Evolutionary conservation across 2,329 filamentous ascomycete genomes (phyloP).

Genomic region (Exophiala alcalophila): DNA sequence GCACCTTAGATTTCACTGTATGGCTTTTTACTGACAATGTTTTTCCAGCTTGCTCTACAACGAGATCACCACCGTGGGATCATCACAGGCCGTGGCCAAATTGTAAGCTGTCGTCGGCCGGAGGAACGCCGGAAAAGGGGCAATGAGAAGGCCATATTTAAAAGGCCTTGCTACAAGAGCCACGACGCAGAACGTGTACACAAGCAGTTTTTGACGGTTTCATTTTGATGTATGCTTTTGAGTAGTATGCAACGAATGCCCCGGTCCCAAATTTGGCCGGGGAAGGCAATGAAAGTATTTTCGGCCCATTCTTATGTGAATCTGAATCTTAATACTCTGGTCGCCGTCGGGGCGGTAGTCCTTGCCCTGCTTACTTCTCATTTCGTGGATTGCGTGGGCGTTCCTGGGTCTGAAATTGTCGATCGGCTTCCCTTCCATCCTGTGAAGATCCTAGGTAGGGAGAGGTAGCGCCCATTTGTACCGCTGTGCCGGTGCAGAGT

Average conservation of each 20-base stretch:
- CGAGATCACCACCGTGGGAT: slow-evolving; percentile 74
- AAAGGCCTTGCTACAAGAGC: not conserved
- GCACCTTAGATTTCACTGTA: slow-evolving; percentile 19
- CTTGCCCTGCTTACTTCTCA: too few species aligned
- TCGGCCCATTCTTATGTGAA: too few species aligned
- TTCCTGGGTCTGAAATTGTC: too few species aligned
- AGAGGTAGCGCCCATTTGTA: too few species aligned
- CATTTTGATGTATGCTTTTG: slow-evolving; percentile 16
- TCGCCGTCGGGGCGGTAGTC: too few species aligned
- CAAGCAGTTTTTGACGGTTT: too few species aligned
- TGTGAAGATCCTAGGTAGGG: too few species aligned
- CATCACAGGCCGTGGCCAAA: slow-evolving; percentile 55
- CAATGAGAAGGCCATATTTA: not conserved
- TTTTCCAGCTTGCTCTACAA: slow-evolving; percentile 73
- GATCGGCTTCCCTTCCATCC: too few species aligned
- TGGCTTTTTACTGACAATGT: slow-evolving; percentile 20
- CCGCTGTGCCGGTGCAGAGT: too few species aligned
- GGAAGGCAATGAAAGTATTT: not conserved
- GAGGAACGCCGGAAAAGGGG: not conserved
- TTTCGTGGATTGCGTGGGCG: too few species aligned
- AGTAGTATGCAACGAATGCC: slow-evolving; percentile 15
- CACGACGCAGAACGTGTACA: not conserved
- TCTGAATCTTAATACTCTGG: too few species aligned
- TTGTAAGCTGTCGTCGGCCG: slow-evolving; percentile 47
- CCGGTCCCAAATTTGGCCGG: too few species aligned